A percentile compares a stretch with the other conserved stretches of the same genome.
phyloP scores from a whole-genome alignment of 164 flowering plant species.

The Buxus sempervirens region DNA sequence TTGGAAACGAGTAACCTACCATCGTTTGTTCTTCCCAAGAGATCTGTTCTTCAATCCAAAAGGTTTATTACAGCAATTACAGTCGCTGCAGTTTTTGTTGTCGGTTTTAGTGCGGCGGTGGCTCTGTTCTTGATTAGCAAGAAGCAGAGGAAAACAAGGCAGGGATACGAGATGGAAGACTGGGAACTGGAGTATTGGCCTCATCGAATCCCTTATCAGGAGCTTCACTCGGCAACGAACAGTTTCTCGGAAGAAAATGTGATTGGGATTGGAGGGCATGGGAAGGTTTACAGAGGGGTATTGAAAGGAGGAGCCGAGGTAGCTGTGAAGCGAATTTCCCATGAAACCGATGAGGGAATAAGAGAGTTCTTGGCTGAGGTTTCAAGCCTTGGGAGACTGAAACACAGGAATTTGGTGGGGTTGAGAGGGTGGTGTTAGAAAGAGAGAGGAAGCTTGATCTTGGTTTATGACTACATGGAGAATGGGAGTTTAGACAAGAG shows the following conservation, averaged over 20 bases:
- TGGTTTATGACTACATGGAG: conserved; percentile 68
- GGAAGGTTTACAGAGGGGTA: conserved; percentile 63
- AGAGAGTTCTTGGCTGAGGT: conserved; percentile 61
- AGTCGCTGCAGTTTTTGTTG: conserved; percentile 23
- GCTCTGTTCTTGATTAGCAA: conserved; percentile 21
- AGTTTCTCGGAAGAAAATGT: conserved; percentile 53
- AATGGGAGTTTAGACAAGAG: conserved; percentile 68
- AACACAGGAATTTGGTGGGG: conserved; percentile 60
- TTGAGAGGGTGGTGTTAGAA: conserved; percentile 74
- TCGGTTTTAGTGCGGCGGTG: conserved; percentile 11
- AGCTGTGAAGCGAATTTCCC: conserved; percentile 57
- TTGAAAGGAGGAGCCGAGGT: conserved; percentile 45
- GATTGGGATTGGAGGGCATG: conserved; percentile 66
- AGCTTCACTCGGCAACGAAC: conserved; percentile 45
- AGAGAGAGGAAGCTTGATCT: conserved; percentile 46
- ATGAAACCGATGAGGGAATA: conserved; percentile 41
- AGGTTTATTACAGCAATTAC: conserved; percentile 42
- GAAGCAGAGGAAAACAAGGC: conserved; percentile 21
- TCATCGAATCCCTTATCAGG: conserved; percentile 45
- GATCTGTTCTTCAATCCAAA: conserved; percentile 23
- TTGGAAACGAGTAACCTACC: conserved; percentile 45
- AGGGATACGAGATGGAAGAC: conserved; percentile 50
- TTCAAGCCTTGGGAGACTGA: conserved; percentile 61
- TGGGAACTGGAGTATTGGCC: conserved; percentile 86
- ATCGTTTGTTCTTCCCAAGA: conserved; percentile 40